These are phyloP conservation scores for Colletotrichum musae DNA, from an alignment of 2,329 filamentous ascomycete species.

Conservation along the genomic window DNA sequence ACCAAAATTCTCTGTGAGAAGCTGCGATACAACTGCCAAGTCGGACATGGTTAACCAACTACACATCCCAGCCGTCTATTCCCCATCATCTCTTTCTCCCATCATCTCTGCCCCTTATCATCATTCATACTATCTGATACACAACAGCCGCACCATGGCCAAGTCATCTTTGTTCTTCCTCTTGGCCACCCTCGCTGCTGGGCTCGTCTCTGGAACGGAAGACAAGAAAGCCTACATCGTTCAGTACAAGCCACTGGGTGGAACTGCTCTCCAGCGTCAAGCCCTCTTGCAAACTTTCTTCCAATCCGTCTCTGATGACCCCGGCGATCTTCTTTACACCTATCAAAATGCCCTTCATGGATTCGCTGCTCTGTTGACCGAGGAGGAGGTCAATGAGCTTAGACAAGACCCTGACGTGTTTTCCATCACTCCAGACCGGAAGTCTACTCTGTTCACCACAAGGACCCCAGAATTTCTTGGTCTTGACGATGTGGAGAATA, in stretches of 20 bases:
- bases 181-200: background rate
- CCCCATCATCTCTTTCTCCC: no score
- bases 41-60: no score
- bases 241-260: no score
- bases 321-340: constrained; percentile 8
- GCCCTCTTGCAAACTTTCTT: background rate
- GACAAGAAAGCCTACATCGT: background rate
- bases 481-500: background rate
- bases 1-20: no score
- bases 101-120: no score
- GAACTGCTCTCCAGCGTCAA: no score
- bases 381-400: constrained; percentile 1
- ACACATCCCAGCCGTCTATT: no score
- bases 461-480: constrained; percentile 36
- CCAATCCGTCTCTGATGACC: background rate
- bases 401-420: background rate
- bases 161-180: background rate
- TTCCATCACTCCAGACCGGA: constrained; percentile 5
- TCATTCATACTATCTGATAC: no score
- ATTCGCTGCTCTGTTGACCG: constrained; percentile 14
- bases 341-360: background rate
- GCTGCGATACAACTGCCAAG: no score
- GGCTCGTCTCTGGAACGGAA: background rate
- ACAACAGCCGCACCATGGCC: background rate
- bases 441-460: constrained; percentile 31